Base-by-base conservation (phyloP, 129 eudicot species). In the Tagetes erecta region DNA sequence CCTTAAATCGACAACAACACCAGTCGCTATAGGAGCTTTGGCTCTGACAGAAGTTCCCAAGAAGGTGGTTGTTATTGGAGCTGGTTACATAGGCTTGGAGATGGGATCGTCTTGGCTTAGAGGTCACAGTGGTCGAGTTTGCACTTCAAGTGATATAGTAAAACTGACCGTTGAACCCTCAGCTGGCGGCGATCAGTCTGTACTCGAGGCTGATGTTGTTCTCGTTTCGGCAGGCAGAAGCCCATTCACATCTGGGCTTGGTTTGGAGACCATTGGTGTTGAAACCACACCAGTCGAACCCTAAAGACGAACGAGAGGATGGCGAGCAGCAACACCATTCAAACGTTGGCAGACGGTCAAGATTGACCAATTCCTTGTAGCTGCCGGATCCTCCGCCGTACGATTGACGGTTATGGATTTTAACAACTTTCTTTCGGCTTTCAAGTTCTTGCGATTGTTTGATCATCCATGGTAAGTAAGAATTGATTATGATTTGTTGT, bases 121-220 rank as follows among this genome's bases (percentile, higher is more conserved):
- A 73, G 44, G 77, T 73, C 4, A 73, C 69, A 3, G 77, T 73
- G 33, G 77, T 73, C 2, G 77, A 73, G 8, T 73, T 73, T 6
- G 77, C 77, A 72, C 89, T 49, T 62, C 89, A 3, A 86, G 87
- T 0, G 80, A 75, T 53, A 75, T 83, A 7, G 86, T 92, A 57
- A 89, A 87, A 78, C 76, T 92, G 76, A 89, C 88, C 72, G 75
- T 92, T n/a, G 97, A 92, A 62, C 96, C 97, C 7, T 80, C 96
- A 35, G 89, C 87, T 11, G 97, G 96, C n/a, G 97, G 97, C 45
- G 91, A 92, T 51, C 96, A 84, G 58, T 83, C 83, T 59, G 74
- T 76, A 13, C 86, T 92, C n/a, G 97, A 92, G 78, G 97, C 97
- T 33, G 94, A 92, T 79, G 84, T 87, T 5, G 97, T 92, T 44